Evolutionary conservation across 495 filamentous ascomycete genomes (phyloP), one percentile per base, ranked within the genome.

Genomic region (Aspergillus asperescens): DNA sequence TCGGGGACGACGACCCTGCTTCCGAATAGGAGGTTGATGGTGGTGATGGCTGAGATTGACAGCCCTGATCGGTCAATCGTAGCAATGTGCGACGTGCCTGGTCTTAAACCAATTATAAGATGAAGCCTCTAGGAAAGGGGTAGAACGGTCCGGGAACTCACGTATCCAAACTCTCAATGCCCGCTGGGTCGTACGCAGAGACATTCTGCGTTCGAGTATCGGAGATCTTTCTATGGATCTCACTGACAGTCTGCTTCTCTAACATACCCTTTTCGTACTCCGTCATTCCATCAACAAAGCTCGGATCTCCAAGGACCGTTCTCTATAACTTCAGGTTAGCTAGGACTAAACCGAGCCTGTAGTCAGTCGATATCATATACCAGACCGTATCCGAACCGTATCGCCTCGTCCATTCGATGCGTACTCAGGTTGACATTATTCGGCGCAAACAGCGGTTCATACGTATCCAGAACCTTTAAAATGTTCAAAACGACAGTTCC

Each of bases 11-110:
- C 81, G 29, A 95, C 56, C 23, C 80, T 70, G 37, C 80, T 83
- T 15, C 91, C 91, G 49, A 95, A 96, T 0, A 90, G 74, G 1
- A 92, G 73, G 67, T 96, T 96, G 52, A 96, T 75, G 0, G 91
- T 95, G 1, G 85, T 86, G 3, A 88, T 94, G 1, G 84, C 74
- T 4, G 84, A 83, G 20, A 93, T 75, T 0, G 88, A 79, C 50
- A 93, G 68, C 0, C 88, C 89, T 0, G 78, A 73, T 4, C 70
- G 64, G 60, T 95, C 90, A 1, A 82, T 78, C 1, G 86, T 76
- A 1, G 83, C 82, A 24, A 92, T 71, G 62, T 92, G 87, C 4
- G 84, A 87, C 1, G 89, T 94, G 7, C 89, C 88, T 3, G 81
- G 82, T 28, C 74, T 75, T 61, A 16, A 50, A 29, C 31, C 24